These are phyloP conservation scores for Phyllosticta paracitricarpa DNA, from an alignment of 2,329 filamentous ascomycete genomes.

Conservation along the genomic window DNA sequence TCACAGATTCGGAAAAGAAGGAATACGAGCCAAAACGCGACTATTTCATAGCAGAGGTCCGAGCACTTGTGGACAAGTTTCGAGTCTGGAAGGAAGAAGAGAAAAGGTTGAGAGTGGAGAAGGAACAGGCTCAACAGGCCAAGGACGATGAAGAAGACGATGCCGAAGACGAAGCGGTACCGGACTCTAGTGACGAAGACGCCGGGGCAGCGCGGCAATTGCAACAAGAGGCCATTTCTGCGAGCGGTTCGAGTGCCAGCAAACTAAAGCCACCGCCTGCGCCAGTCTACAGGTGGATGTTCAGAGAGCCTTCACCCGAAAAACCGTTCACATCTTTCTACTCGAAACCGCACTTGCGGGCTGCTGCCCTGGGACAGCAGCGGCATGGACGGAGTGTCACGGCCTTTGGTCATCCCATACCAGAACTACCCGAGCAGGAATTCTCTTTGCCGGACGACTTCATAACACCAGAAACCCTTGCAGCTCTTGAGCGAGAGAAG, in stretches of 20 bases:
- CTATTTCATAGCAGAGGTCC: slow-evolving; percentile 76
- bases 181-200: slow-evolving; percentile 60
- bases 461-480: slow-evolving; percentile 37
- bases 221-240: slow-evolving; percentile 49
- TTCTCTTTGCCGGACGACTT: slow-evolving; percentile 66
- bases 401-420: slow-evolving; percentile 75
- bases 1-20: slow-evolving; percentile 79
- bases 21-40: slow-evolving; percentile 76
- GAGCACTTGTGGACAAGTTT: slow-evolving; percentile 78
- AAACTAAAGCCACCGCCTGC: slow-evolving; percentile 9
- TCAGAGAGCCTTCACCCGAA: slow-evolving; percentile 24
- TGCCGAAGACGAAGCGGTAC: slow-evolving; percentile 29
- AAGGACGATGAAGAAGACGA: slow-evolving; percentile 41
- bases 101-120: slow-evolving; percentile 68
- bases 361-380: slow-evolving; percentile 63
- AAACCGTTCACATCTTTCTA: slow-evolving; percentile 83
- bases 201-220: slow-evolving; percentile 64
- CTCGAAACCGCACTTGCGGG: slow-evolving; percentile 65
- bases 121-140: slow-evolving; percentile 50
- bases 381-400: slow-evolving; percentile 60
- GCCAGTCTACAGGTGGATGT: slow-evolving; percentile 10
- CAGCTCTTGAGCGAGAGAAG: slow-evolving; percentile 52
- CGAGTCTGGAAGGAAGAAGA: slow-evolving; percentile 81
- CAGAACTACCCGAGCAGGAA: slow-evolving; percentile 59
- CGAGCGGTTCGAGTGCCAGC: slow-evolving; percentile 1